These are phyloP conservation scores for Marsdenia floribunda DNA, from an alignment of 257 asterid genomes.

Conservation along the genomic window DNA sequence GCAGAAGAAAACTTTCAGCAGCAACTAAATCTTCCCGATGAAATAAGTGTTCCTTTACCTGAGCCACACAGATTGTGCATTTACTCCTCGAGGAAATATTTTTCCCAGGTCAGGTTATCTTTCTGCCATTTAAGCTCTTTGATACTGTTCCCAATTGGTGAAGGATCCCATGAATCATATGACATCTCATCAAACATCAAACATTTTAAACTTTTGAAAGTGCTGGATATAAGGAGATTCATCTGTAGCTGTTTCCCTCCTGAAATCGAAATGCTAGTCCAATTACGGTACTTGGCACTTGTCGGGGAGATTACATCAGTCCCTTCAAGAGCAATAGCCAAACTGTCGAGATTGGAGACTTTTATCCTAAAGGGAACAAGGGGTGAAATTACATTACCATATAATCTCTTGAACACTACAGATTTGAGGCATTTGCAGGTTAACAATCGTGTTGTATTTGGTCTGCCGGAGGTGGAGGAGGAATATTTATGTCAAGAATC, in stretches of 20 bases:
- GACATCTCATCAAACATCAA: neutral
- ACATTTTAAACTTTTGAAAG: slow-evolving; percentile 12
- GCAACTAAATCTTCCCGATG: neutral
- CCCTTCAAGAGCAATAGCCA: neutral
- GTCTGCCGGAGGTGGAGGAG: no score
- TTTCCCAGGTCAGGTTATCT: neutral
- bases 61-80: neutral
- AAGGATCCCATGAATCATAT: neutral
- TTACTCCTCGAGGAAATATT: neutral
- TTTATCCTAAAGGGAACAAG: neutral
- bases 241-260: neutral
- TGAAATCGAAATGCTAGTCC: neutral
- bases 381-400: neutral
- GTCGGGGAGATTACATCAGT: neutral
- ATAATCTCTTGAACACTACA: slow-evolving; percentile 1
- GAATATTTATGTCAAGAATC: neutral
- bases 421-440: slow-evolving; percentile 14
- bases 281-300: slow-evolving; percentile 17
- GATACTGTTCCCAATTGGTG: neutral
- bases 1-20: neutral
- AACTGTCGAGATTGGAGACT: slow-evolving; percentile 11
- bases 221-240: neutral
- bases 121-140: neutral
- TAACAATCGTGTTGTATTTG: neutral
- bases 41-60: neutral